Base-by-base conservation (phyloP, 2,329 filamentous ascomycete species). In the Fusarium sp. region DNA sequence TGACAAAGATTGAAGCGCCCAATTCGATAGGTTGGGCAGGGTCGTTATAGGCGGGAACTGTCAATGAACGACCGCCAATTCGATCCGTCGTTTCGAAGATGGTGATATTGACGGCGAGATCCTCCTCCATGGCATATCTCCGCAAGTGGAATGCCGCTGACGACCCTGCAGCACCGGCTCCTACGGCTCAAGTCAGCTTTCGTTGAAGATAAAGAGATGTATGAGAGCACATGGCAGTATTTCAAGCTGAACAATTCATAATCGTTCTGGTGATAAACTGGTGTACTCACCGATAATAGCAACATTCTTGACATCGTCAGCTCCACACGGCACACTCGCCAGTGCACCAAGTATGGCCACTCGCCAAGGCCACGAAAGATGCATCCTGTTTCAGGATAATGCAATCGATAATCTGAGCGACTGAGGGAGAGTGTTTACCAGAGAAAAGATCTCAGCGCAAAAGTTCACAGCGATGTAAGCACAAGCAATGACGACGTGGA, bases 1-100 rank as follows among this genome's bases (percentile, higher is more conserved):
- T 76, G 40, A 98, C 91, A 73, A 98, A 99, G 69, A 98, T 97
- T 60, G 90, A 94, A 10, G 91, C 95, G 13, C 95, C 95, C 1
- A 98, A 81, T 75, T 99, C 95, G 32, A 97, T 85, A 1, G 90
- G 90, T 35, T 88, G 79, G 1, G 78, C 64, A 2, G 88, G 80
- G 68, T 94, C 83, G 63, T 86, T 83, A 73, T 90, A 94, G 3
- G 88, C 88, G 70, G 93, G 81, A 15, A 97, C 90, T 1, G 93
- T 98, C 28, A 93, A 91, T 7, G 91, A 91, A 25, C 95, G 91
- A 8, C 95, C 95, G 28, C 95, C 95, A 39, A 98, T 83, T 67
- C 88, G 91, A 29, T 80, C 75, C 13, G 87, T 88, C 67, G 89
- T 90, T 72, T 99, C 95, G 74, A 94, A 97, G 26, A 99, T 81